Evolutionary conservation across 2,329 filamentous ascomycete species (phyloP).

Genomic region (Ophiostoma montium): DNA sequence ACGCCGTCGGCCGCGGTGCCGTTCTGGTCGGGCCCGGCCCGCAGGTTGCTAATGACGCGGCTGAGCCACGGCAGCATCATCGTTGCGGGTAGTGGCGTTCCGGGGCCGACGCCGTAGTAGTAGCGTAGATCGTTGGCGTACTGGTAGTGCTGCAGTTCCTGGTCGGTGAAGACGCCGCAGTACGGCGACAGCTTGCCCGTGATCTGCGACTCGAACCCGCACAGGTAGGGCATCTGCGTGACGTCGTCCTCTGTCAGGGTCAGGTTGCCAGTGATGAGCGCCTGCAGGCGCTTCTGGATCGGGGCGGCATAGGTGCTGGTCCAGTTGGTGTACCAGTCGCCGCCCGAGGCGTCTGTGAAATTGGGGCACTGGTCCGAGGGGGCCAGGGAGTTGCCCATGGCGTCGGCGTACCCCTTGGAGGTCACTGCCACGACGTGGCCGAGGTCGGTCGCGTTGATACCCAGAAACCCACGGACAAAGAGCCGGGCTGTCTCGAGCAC

Average conservation of each 20-base stretch:
- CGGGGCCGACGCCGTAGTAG: constrained; percentile 50
- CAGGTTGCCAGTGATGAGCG: constrained; percentile 37
- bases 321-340: constrained; percentile 24
- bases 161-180: constrained; percentile 46
- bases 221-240: constrained; percentile 47
- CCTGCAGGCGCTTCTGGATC: constrained; percentile 38
- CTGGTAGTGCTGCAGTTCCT: constrained; percentile 49
- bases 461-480: constrained; percentile 48
- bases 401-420: constrained; percentile 32
- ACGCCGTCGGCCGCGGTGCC: constrained; percentile 32
- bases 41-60: constrained; percentile 36
- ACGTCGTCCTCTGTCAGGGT: constrained; percentile 31
- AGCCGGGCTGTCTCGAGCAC: constrained; percentile 48
- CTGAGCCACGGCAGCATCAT: constrained; percentile 50
- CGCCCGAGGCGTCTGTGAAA: constrained; percentile 39
- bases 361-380: constrained; percentile 49
- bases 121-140: constrained; percentile 56
- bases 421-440: constrained; percentile 46
- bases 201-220: constrained; percentile 57
- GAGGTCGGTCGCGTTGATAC: constrained; percentile 35
- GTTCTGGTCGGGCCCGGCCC: constrained; percentile 33
- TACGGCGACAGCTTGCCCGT: constrained; percentile 45
- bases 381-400: constrained; percentile 47
- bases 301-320: constrained; percentile 22
- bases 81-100: constrained; percentile 35